Evolutionary conservation across 305 asterid species (phyloP), one percentile per base, ranked within the genome.

Genomic region (Fraxinus baroniana): DNA sequence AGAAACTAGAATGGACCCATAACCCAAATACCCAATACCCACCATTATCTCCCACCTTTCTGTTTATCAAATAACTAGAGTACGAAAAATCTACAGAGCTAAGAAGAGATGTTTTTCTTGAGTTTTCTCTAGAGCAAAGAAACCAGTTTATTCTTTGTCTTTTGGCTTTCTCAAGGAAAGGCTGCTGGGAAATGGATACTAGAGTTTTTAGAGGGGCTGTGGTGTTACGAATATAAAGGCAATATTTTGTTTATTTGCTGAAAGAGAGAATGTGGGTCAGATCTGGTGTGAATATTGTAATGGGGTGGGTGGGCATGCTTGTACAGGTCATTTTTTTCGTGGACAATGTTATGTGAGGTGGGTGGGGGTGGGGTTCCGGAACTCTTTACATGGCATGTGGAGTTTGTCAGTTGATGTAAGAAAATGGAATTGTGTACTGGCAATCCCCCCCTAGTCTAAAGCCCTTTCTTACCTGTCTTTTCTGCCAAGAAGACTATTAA

Each of bases 361-460:
- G 88, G 89, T 84, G 87, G 89, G 85, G 85, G 41, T 85, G 88
- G 86, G 83, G 70, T 60, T 60, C 64, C 20, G 71, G 30, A 60
- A 33, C 3, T 68, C 90, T 84, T 79, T 87, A 85, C 87, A 84
- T 85, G 92, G 89, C 99, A 94, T 93, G 98, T 95, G 99, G 98
- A 83, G 92, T 88, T 85, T 91, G 97, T 94, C 74, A 68, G 95
- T 85, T 85, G 82, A 86, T 85, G 89, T 72, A 83, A 68, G 74
- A 68, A 64, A 89, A 90, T 92, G 92, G 92, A 90, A 87, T 89
- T 78, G 78, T 90, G 87, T 85, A 84, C 93, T 91, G 90, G 88
- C 90, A 87, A 68, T 28, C 44, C 74, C 9, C 37, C n/a, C 74
- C 1, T 66, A 10, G 74, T 68, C 74, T 68, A 28, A 84, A 66